Evolutionary conservation across 2,329 filamentous ascomycete species (phyloP).

Genomic region (Fusarium robinianum): DNA sequence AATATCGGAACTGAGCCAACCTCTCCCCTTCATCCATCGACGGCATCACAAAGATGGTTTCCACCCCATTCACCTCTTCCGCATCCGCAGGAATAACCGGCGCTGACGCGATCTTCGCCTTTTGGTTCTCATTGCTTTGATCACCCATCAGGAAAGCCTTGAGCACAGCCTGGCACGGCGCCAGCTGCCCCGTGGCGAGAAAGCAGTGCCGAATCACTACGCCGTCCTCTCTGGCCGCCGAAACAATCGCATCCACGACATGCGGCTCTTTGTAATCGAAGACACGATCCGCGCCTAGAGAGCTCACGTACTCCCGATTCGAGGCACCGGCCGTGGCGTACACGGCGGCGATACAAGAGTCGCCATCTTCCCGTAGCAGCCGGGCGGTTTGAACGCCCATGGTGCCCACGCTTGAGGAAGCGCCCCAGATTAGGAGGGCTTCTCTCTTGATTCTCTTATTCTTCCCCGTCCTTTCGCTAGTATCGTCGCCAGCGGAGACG

Average conservation of each 20-base stretch:
- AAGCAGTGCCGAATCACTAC: slow-evolving; percentile 48
- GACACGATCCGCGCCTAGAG: slow-evolving; percentile 44
- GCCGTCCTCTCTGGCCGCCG: slow-evolving; percentile 43
- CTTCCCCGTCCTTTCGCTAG: neutral
- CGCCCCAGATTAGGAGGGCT: slow-evolving; percentile 50
- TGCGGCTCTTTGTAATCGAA: slow-evolving; percentile 47
- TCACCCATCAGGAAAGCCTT: slow-evolving; percentile 36
- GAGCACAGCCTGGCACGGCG: slow-evolving; percentile 44
- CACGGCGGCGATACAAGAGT: slow-evolving; percentile 44
- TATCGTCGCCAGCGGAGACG: neutral
- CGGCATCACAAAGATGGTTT: slow-evolving; percentile 46
- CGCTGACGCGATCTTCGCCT: slow-evolving; percentile 45
- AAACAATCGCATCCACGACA: slow-evolving; percentile 41
- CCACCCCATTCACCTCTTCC: slow-evolving; percentile 39
- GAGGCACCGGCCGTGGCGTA: slow-evolving; percentile 46
- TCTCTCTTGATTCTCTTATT: slow-evolving; percentile 31
- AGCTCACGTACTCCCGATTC: slow-evolving; percentile 43
- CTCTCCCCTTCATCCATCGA: slow-evolving; percentile 42
- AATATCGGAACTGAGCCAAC: slow-evolving; percentile 45
- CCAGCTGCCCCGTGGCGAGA: slow-evolving; percentile 45
- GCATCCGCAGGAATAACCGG: slow-evolving; percentile 40
- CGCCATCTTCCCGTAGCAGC: slow-evolving; percentile 41
- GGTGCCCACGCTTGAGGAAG: slow-evolving; percentile 50
- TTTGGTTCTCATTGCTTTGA: neutral
- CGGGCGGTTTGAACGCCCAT: slow-evolving; percentile 49